Conservation (phyloP, 352 stramenopile species). For the Pythium folliculosum region DNA sequence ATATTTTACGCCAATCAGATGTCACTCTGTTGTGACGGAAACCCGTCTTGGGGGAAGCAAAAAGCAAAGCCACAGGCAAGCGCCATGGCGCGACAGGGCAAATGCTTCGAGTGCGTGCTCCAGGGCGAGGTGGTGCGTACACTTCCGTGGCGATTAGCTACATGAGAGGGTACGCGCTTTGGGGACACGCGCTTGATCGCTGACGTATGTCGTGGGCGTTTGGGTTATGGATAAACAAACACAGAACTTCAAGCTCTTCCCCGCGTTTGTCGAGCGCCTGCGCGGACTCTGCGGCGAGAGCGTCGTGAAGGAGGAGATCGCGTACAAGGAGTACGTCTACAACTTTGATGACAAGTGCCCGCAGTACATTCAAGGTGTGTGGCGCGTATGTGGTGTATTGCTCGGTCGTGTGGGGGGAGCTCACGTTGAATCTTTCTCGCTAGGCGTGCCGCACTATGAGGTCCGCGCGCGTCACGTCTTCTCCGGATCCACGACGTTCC, state of each 20-base stretch:
- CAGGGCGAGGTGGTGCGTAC: constrained; percentile 72
- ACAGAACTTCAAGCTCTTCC: constrained; percentile 86
- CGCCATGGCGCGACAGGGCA: constrained; percentile 62
- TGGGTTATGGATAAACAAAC: no score
- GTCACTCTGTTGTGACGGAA: no score
- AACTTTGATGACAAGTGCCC: constrained; percentile 88
- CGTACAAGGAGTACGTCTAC: constrained; percentile 90
- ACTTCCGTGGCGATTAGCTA: no score
- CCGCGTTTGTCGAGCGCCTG: constrained; percentile 79
- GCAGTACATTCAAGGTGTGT: constrained; percentile 76
- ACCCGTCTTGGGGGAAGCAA: neutral
- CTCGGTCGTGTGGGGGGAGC: no score
- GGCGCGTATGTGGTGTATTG: neutral
- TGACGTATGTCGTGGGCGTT: neutral
- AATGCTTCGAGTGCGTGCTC: constrained; percentile 83
- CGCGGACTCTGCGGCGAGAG: constrained; percentile 75
- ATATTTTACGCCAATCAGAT: constrained; percentile 32
- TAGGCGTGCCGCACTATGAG: constrained; percentile 82
- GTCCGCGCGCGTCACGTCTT: constrained; percentile 82
- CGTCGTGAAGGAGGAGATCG: constrained; percentile 87
- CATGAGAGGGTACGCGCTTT: neutral
- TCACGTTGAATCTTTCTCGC: no score
- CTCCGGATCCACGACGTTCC: constrained; percentile 79
- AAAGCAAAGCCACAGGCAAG: neutral
- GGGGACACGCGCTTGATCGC: neutral